These are phyloP conservation scores for Fraxinus xanthoxyloides DNA, from an alignment of 305 asterid genomes.

Conservation along the genomic window DNA sequence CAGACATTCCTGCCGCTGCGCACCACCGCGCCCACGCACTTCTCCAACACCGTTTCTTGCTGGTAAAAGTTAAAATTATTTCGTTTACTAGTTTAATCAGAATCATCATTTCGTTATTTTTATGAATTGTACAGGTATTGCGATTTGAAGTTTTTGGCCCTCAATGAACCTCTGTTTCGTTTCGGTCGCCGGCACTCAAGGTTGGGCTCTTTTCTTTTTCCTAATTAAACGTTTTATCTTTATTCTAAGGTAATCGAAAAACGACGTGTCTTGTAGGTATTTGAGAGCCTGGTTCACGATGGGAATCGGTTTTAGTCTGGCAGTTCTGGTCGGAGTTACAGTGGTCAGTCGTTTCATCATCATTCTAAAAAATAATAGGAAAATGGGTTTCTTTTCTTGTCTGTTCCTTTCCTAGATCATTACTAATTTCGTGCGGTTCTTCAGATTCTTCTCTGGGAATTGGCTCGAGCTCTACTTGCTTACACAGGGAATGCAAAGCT, in stretches of 20 bases:
- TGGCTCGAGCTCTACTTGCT: slow-evolving; percentile 37
- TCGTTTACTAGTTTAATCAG: neutral
- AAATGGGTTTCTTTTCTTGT: neutral
- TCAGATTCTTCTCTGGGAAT: slow-evolving; percentile 59
- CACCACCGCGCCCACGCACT: slow-evolving; percentile 21
- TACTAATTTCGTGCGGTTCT: neutral
- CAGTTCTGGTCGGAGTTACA: slow-evolving; percentile 57
- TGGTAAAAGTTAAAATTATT: slow-evolving; percentile 36
- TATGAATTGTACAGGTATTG: slow-evolving; percentile 56
- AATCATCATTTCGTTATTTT: neutral
- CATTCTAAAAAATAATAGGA: slow-evolving; percentile 3
- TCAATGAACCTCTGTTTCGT: slow-evolving; percentile 66
- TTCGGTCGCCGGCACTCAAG: slow-evolving; percentile 70
- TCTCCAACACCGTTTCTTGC: slow-evolving; percentile 59
- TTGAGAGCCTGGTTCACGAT: slow-evolving; percentile 69
- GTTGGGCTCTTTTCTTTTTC: slow-evolving; percentile 25
- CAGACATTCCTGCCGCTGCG: slow-evolving; percentile 60
- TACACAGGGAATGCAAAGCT: slow-evolving; percentile 34
- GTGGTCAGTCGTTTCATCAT: slow-evolving; percentile 36
- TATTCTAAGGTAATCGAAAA: neutral
- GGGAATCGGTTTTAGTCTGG: slow-evolving; percentile 71
- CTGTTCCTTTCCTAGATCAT: neutral
- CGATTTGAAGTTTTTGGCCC: slow-evolving; percentile 54
- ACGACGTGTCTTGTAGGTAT: slow-evolving; percentile 32
- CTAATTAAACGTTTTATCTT: neutral